Evolutionary conservation across 345 rosid genomes (phyloP).

Genomic region (Erysimum cheiranthoides): DNA sequence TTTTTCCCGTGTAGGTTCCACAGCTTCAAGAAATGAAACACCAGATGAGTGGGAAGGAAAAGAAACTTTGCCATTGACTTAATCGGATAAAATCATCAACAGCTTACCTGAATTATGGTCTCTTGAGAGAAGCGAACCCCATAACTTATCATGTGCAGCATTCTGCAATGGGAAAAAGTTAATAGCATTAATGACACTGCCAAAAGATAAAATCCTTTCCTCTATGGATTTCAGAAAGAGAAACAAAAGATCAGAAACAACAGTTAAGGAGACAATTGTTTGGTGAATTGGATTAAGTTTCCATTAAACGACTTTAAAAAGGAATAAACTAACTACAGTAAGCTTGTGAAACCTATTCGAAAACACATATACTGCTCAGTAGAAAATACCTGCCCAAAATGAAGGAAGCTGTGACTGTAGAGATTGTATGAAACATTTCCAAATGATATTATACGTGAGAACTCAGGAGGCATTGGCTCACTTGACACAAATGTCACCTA

Average conservation of each 20-base stretch:
- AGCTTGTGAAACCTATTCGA: constrained; percentile 8
- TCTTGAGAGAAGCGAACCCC: constrained; percentile 62
- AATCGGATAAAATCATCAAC: too few relatives aligned
- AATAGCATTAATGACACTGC: constrained; percentile 30
- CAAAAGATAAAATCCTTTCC: constrained; percentile 4
- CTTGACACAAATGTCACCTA: constrained; percentile 86
- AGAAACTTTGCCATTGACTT: not conserved
- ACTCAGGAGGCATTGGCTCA: constrained; percentile 80
- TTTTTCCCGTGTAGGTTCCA: constrained; percentile 49
- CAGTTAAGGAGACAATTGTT: not conserved
- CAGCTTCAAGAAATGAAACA: constrained; percentile 52
- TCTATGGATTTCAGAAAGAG: not conserved
- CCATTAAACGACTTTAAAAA: not conserved
- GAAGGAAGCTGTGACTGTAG: constrained; percentile 97
- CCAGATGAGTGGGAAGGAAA: not conserved
- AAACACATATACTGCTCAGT: not conserved
- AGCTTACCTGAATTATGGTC: constrained; percentile 56
- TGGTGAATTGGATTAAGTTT: not conserved
- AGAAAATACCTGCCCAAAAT: constrained; percentile 83
- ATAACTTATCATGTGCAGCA: constrained; percentile 81
- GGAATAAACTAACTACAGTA: not conserved
- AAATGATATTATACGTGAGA: constrained; percentile 62
- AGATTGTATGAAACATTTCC: constrained; percentile 82
- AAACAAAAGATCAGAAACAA: not conserved
- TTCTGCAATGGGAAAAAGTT: constrained; percentile 58